Percentiles rank a stretch among this genome's conserved stretches.
These are phyloP conservation scores for Albugo laibachii DNA, from an alignment of 352 stramenopile genomes.

Conservation along the genomic window DNA sequence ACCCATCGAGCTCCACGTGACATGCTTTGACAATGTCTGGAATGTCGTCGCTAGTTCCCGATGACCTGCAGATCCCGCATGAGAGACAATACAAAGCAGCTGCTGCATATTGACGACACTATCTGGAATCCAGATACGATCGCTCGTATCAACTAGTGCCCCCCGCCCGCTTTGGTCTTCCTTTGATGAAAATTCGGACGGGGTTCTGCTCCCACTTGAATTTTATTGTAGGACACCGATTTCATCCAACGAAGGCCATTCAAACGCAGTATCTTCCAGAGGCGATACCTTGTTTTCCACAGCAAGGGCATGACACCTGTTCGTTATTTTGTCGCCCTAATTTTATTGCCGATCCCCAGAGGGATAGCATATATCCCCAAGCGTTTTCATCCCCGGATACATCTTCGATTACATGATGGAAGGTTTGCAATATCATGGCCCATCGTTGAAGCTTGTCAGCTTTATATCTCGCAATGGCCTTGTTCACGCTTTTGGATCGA, in stretches of 20 bases:
- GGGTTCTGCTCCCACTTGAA: not conserved
- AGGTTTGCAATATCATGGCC: constrained; percentile 6
- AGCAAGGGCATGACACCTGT: no score
- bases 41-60: constrained; percentile 5
- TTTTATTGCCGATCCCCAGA: no score
- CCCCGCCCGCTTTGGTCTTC: not conserved
- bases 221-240: constrained; percentile 3
- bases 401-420: constrained; percentile 1
- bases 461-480: constrained; percentile 6
- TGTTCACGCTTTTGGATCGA: constrained; percentile 3
- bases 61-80: constrained; percentile 10
- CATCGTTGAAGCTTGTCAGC: constrained; percentile 14
- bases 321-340: no score
- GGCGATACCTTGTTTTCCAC: constrained; percentile 2
- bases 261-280: constrained; percentile 3
- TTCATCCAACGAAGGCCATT: constrained; percentile 6
- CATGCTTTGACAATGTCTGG: no score
- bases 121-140: constrained; percentile 10
- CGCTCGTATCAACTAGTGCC: not conserved
- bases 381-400: not conserved
- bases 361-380: no score
- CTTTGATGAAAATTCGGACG: not conserved
- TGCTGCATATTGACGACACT: constrained; percentile 7
- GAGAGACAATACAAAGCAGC: constrained; percentile 8
- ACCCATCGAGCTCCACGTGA: not conserved